Base-by-base conservation (phyloP, 2,329 filamentous ascomycete genomes). In the Tympanopsis confertula region DNA sequence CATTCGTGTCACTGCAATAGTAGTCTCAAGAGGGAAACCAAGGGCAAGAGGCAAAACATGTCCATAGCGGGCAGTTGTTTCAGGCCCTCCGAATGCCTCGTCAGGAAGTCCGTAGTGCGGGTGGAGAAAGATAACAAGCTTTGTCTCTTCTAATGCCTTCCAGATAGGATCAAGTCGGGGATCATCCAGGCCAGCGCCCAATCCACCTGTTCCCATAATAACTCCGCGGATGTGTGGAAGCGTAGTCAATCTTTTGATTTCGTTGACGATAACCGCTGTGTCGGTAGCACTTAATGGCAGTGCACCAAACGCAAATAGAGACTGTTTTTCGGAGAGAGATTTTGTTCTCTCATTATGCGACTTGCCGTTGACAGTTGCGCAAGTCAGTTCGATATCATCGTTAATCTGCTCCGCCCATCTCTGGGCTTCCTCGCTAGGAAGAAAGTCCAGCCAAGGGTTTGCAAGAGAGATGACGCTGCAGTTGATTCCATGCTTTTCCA, bases 391-490 rank as follows among this genome's bases (percentile, higher is more conserved):
- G 38, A 94, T 79, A 45, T 89, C 85, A 46, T 79, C 65, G 56
- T 94, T 95, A 55, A 94, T 79, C 1, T 65, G 66, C 38, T 61
- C 52, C 1, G 86, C 86, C 36, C 79, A 76, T 20, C 59, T 54
- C 2, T 70, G 72, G 0, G 84, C 82, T 45, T 80, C 72, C 3
- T 63, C 55, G 0, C 74, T 53, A 7, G 65, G 54, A 0, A 94
- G 61, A 53, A 94, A 95, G 58, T 95, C 88, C 2, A 95, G 71
- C 88, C 88, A 95, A 0, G 88, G 88, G 52, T 95, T 95, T 13
- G 88, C 88, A 17, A 94, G 75, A 1, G 85, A 91, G 44, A 95
- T 77, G 37, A 94, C 83, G 1, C 84, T 91, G 45, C 82, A 77
- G 56, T 82, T 73, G 54, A 95, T 94, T 38, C 65, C 65, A 60